A percentile compares a stretch with the other conserved stretches of the same genome.
Conservation (phyloP, 2,329 filamentous ascomycete species). For the Xylariaceae sp. region DNA sequence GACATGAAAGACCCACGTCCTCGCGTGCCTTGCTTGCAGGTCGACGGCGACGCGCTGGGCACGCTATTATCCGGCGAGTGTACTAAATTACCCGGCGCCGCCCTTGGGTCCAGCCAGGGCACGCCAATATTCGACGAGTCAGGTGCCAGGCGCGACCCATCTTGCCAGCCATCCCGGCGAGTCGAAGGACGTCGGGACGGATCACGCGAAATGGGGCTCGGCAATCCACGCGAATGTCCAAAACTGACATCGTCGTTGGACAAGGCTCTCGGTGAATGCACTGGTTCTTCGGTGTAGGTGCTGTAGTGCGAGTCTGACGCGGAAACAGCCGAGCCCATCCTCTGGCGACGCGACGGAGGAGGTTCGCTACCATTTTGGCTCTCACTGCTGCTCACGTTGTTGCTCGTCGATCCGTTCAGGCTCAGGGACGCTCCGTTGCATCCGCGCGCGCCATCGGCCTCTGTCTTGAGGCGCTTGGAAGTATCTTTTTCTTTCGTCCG, state of each 20-base stretch:
- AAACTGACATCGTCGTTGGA: conserved; percentile 26
- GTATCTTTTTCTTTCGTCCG: conserved; percentile 38
- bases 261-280: conserved; percentile 34
- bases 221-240: conserved; percentile 18
- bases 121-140: conserved; percentile 7
- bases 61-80: conserved; percentile 20
- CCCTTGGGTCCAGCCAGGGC: conserved; percentile 21
- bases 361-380: conserved; percentile 41
- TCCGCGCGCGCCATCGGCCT: conserved; percentile 28
- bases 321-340: conserved; percentile 41
- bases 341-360: conserved; percentile 37
- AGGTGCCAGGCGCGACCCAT: conserved; percentile 13
- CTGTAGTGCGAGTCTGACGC: conserved; percentile 36
- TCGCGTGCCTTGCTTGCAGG: conserved; percentile 11
- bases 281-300: conserved; percentile 33
- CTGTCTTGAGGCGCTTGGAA: conserved; percentile 42
- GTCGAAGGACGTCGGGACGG: conserved; percentile 11
- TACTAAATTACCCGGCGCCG: conserved; percentile 7
- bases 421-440: conserved; percentile 33
- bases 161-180: conserved; percentile 14
- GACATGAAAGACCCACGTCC: conserved; percentile 19
- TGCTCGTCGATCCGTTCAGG: conserved; percentile 30
- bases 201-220: conserved; percentile 22
- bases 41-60: too few species aligned
- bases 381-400: conserved; percentile 40